phyloP scores from a whole-genome alignment of 2,329 filamentous ascomycete species.

The Phialocephala sp. region DNA sequence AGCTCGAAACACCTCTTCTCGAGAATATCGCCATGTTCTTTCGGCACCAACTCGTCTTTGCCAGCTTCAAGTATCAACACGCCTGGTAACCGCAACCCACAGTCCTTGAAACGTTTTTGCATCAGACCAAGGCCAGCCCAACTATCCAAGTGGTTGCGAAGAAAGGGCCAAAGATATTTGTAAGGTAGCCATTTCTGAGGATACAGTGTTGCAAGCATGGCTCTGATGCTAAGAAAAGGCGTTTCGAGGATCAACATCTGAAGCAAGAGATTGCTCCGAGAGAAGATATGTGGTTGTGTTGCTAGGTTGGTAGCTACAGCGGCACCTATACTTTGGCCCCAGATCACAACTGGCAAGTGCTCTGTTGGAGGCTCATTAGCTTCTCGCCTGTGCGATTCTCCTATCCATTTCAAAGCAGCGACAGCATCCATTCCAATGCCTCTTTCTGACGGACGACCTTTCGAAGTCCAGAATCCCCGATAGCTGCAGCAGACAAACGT shows the following conservation, averaged over 20 bases:
- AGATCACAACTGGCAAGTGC: conserved; percentile 58
- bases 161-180: conserved; percentile 73
- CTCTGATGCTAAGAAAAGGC: conserved; percentile 72
- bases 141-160: conserved; percentile 67
- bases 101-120: conserved; percentile 40
- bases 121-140: conserved; percentile 56
- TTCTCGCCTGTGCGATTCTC: conserved; percentile 44
- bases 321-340: conserved; percentile 80
- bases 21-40: conserved; percentile 54
- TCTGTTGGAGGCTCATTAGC: conserved; percentile 40
- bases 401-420: conserved; percentile 68
- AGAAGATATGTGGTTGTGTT: conserved; percentile 24
- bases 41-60: conserved; percentile 64
- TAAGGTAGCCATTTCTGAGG: conserved; percentile 83
- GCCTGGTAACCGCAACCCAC: conserved; percentile 26
- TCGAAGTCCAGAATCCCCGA: conserved; percentile 72
- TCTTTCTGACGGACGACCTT: conserved; percentile 70
- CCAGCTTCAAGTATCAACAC: conserved; percentile 59
- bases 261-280: conserved; percentile 36
- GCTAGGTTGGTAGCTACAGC: conserved; percentile 67
- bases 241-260: conserved; percentile 72
- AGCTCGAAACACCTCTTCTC: conserved; percentile 54
- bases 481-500: conserved; percentile 62
- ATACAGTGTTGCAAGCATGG: conserved; percentile 75
- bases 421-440: conserved; percentile 73